These are phyloP conservation scores for Dendrocalamus latiflorus DNA, from an alignment of 202 grass and related monocot species.

Conservation along the genomic window DNA sequence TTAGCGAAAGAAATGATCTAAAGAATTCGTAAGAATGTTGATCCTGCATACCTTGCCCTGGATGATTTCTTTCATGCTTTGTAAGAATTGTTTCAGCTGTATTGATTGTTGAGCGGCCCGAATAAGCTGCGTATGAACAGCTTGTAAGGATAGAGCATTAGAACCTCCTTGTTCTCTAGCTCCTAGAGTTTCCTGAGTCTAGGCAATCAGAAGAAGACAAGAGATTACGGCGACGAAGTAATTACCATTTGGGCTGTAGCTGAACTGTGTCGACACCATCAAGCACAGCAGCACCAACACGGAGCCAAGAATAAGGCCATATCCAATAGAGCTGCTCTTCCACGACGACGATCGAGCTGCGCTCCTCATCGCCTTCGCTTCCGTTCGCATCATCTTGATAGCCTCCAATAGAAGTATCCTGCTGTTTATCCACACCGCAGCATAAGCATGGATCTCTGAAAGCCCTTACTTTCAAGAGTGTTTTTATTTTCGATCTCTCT, in stretches of 20 bases:
- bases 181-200: not conserved
- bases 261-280: not conserved
- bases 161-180: not conserved
- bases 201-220: not conserved
- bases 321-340: slow-evolving; percentile 11
- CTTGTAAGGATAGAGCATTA: not conserved
- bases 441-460: not conserved
- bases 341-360: not conserved
- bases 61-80: not conserved
- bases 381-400: not conserved
- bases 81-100: not conserved
- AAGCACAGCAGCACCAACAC: slow-evolving; percentile 11
- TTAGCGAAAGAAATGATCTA: not conserved
- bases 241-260: slow-evolving; percentile 4
- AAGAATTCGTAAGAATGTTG: not conserved
- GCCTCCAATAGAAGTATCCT: not conserved
- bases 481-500: not conserved
- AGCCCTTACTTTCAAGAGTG: not conserved
- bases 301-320: not conserved
- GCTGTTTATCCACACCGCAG: not conserved
- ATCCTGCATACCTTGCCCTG: not conserved
- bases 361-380: not conserved
- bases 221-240: not conserved
- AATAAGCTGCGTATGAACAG: not conserved
- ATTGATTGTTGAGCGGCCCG: not conserved